Conservation (phyloP, 768 basidiomycete genomes). For the Fomitopsis serialis region DNA sequence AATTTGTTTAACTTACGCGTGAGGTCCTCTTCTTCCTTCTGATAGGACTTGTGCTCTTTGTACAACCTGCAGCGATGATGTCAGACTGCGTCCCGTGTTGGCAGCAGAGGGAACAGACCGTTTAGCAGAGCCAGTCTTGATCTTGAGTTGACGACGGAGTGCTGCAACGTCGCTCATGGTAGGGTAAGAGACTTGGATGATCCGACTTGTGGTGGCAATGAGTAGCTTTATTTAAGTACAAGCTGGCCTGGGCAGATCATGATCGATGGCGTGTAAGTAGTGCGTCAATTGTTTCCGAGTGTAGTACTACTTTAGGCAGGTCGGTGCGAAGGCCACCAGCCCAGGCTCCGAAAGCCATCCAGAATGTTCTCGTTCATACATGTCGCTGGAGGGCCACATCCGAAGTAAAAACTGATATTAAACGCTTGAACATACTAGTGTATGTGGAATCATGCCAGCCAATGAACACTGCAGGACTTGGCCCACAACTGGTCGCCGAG, state of each 20-base stretch:
- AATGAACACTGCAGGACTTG: too few relatives aligned
- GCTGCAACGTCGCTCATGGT: conserved; percentile 46
- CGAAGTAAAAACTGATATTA: too few relatives aligned
- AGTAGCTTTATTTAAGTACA: not conserved
- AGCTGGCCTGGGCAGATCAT: not conserved
- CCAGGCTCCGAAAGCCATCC: too few relatives aligned
- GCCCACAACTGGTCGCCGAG: too few relatives aligned
- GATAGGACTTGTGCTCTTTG: conserved; percentile 67
- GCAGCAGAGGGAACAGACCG: conserved; percentile 38
- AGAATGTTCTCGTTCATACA: too few relatives aligned
- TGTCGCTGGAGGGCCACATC: too few relatives aligned
- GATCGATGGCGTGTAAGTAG: not conserved
- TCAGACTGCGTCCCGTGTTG: not conserved
- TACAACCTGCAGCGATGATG: conserved; percentile 19
- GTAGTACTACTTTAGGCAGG: too few relatives aligned
- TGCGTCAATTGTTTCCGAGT: too few relatives aligned
- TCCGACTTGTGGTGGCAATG: not conserved
- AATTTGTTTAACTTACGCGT: conserved; percentile 57
- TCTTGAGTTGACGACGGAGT: conserved; percentile 65
- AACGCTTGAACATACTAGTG: too few relatives aligned
- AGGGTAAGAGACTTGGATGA: not conserved
- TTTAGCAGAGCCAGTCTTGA: conserved; percentile 63
- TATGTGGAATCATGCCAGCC: too few relatives aligned
- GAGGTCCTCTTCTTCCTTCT: conserved; percentile 56
- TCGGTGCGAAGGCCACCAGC: too few relatives aligned